Evolutionary conservation across 805 yeast genomes (phyloP).

Genomic region (Phaffomyces opuntiae): DNA sequence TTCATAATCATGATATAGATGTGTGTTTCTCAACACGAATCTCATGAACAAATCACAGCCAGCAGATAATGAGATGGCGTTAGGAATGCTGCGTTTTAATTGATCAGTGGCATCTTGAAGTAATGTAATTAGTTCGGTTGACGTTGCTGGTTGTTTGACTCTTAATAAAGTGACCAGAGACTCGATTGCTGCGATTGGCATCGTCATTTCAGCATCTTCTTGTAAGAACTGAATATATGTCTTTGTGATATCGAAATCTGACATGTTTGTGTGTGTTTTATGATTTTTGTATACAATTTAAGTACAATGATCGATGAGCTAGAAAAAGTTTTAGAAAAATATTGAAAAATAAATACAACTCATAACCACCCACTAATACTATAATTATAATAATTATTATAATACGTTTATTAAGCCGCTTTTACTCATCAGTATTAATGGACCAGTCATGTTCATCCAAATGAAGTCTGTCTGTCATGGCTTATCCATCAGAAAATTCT

Average conservation of each 20-base stretch:
- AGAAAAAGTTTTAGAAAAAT: not conserved
- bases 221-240: constrained; percentile 73
- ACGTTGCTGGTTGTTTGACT: constrained; percentile 83
- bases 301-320: not conserved
- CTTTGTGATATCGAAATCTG: constrained; percentile 70
- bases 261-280: constrained; percentile 8
- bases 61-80: constrained; percentile 89
- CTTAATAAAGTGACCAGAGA: constrained; percentile 78
- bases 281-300: not conserved
- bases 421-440: too few species aligned
- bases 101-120: constrained; percentile 70
- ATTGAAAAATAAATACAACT: not conserved
- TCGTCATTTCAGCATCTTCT: constrained; percentile 94
- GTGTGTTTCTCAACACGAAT: constrained; percentile 83
- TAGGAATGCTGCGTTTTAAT: constrained; percentile 73
- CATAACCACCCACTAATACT: not conserved
- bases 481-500: not conserved
- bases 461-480: not conserved
- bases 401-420: too few species aligned
- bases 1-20: constrained; percentile 90
- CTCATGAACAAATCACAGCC: constrained; percentile 97
- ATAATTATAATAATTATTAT: too few species aligned
- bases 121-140: constrained; percentile 82
- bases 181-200: constrained; percentile 99
- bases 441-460: too few species aligned